Evolutionary conservation across 768 basidiomycete species (phyloP).

Genomic region (Coprinellus aureogranulatus): DNA sequence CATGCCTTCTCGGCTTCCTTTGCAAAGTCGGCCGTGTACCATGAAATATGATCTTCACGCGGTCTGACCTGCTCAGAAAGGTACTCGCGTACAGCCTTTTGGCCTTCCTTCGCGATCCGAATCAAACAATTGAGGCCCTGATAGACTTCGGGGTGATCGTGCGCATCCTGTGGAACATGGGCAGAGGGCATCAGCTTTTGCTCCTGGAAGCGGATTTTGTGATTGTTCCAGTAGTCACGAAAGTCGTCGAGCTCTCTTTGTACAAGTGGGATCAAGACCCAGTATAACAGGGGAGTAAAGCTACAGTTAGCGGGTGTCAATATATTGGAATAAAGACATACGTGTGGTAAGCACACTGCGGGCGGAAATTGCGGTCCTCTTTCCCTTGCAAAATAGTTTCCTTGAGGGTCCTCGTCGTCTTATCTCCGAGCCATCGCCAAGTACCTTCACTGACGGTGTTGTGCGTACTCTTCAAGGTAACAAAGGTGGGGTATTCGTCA

Average conservation of each 20-base stretch:
- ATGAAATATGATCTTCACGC: conserved; percentile 7
- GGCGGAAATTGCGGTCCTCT: conserved; percentile 15
- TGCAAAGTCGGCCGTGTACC: conserved; percentile 7
- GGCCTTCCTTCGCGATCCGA: conserved; percentile 9
- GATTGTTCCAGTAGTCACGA: conserved; percentile 28
- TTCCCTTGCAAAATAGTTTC: conserved; percentile 20
- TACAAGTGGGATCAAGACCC: conserved; percentile 30
- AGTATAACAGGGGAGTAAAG: conserved; percentile 28
- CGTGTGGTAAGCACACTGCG: conserved; percentile 16
- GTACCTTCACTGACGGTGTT: conserved; percentile 29
- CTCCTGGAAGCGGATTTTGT: conserved; percentile 19
- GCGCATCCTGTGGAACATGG: conserved; percentile 22
- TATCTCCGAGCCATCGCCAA: conserved; percentile 26
- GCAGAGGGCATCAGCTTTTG: conserved; percentile 28
- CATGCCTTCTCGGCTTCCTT: not conserved
- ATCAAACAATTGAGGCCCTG: conserved; percentile 14
- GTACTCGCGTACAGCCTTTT: conserved; percentile 8
- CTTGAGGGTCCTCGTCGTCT: conserved; percentile 15
- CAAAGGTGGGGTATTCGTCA: conserved; percentile 13
- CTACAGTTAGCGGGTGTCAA: not conserved
- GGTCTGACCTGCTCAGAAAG: conserved; percentile 17
- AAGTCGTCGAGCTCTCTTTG: conserved; percentile 28
- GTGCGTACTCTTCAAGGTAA: conserved; percentile 23
- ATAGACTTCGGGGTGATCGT: conserved; percentile 15
- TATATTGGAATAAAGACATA: conserved; percentile 5